Evolutionary conservation across 2,329 filamentous ascomycete genomes (phyloP), one percentile per base, ranked within the genome.

Genomic region (Calycina marina): DNA sequence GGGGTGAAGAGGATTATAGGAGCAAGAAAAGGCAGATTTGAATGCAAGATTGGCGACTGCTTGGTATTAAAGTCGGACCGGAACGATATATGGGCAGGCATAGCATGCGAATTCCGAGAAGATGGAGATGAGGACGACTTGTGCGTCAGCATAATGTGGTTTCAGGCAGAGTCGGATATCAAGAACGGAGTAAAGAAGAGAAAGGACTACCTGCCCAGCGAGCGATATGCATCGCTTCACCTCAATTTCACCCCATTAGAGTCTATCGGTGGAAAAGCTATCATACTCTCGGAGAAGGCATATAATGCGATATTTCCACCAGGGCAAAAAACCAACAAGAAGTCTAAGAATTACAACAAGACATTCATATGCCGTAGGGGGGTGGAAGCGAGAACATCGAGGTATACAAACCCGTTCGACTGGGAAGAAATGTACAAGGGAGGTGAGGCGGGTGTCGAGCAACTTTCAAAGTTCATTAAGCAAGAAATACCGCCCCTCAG

Each of bases 181-280:
- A 72, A 77, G 16, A 90, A 82, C 47, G 79, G 77, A 51, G 69
- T 73, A 36, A 88, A 82, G 58, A 93, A 90, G 59, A 67, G 84
- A 48, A 67, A 62, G 9, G 90, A 98, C 56, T 83, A 72, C 37
- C 55, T 92, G 32, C 71, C 71, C 50, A 92, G 93, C 50, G 90
- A 98, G 56, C 66, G 94, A 10, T 98, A 96, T 51, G 76, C 96
- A 34, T 92, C 85, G 0, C 70, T 82, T 1, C 77, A 82, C 14
- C 90, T 79, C 57, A 92, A 98, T 49, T 61, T 80, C 36, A 96
- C 94, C 50, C 75, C 88, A 5, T 60, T 98, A 15, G 72, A 71
- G 1, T 88, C 86, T 0, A 92, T 98, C 56, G 93, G 90, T 49
- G 88, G 86, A 31, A 92, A 80, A 46, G 90, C 86, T 1, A 73